Conservation (phyloP, 192 early-diverging fungal genomes). For the Radiomyces spectabilis region DNA sequence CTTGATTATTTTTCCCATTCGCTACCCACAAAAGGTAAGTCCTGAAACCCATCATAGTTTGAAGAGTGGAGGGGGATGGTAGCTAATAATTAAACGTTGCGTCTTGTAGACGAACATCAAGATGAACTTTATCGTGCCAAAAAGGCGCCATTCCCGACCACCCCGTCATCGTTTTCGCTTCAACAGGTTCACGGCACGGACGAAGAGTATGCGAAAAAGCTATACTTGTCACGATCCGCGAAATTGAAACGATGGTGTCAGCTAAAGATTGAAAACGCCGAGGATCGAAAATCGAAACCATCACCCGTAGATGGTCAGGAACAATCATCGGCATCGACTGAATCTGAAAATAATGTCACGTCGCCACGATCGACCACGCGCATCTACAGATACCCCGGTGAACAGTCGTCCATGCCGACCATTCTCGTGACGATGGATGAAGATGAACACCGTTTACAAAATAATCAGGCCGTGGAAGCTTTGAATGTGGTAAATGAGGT, state of each 20-base stretch:
- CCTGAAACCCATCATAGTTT: no score
- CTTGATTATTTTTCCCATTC: neutral
- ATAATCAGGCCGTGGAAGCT: no score
- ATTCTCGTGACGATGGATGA: constrained; percentile 9
- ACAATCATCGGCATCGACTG: no score
- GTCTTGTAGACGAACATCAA: neutral
- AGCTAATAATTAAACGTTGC: no score
- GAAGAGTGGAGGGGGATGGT: no score
- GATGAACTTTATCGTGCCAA: no score
- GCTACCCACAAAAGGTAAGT: no score
- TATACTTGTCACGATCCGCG: constrained; percentile 20
- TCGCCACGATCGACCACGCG: neutral
- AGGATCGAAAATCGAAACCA: neutral
- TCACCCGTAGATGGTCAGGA: no score
- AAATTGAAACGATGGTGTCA: constrained; percentile 17
- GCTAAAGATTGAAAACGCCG: neutral
- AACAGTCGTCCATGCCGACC: constrained; percentile 6
- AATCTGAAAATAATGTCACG: no score
- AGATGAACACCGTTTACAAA: no score
- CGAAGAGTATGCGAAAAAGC: constrained; percentile 14
- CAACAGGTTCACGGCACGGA: neutral
- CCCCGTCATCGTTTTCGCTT: neutral
- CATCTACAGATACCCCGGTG: neutral
- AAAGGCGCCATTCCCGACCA: neutral
- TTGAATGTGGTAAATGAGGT: constrained; percentile 18